Conservation (phyloP, 2,329 filamentous ascomycete genomes). For the Biscogniauxia sp. region DNA sequence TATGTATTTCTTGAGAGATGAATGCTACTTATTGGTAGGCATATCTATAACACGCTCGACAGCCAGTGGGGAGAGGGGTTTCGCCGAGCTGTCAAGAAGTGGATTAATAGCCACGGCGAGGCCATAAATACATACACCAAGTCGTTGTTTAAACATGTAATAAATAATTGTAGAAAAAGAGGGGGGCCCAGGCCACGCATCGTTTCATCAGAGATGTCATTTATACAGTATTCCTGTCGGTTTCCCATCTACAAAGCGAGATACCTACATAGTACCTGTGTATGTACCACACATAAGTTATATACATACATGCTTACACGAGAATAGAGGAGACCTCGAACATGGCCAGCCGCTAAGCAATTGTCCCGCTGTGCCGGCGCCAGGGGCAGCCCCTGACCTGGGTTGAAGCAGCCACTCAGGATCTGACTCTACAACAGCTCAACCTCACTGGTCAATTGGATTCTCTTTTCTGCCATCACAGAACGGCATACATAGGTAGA, state of each 20-base stretch:
- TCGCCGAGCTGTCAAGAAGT: background rate
- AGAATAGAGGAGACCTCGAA: background rate
- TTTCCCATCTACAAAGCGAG: slow-evolving; percentile 1
- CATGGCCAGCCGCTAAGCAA: slow-evolving; percentile 8
- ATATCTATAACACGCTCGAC: background rate
- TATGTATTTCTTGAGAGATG: background rate
- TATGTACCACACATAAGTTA: too few relatives aligned
- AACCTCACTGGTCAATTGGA: slow-evolving; percentile 18
- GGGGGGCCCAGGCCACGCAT: too few relatives aligned
- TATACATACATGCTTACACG: too few relatives aligned
- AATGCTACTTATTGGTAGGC: background rate
- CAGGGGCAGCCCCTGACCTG: slow-evolving; percentile 7
- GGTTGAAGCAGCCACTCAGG: slow-evolving; percentile 19
- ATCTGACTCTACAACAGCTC: slow-evolving; percentile 9
- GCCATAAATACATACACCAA: background rate
- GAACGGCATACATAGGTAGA: slow-evolving; percentile 4
- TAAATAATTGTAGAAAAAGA: too few relatives aligned
- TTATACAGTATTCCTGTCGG: background rate
- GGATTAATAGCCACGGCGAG: slow-evolving; percentile 2
- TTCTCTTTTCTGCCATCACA: slow-evolving; percentile 7
- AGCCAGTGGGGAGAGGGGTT: background rate
- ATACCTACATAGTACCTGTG: background rate
- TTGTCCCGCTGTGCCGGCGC: slow-evolving; percentile 18
- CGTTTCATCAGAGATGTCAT: background rate
- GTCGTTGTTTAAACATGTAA: too few relatives aligned